These are phyloP conservation scores for Eucalyptus rudis DNA, from an alignment of 345 rosid species.

Conservation along the genomic window DNA sequence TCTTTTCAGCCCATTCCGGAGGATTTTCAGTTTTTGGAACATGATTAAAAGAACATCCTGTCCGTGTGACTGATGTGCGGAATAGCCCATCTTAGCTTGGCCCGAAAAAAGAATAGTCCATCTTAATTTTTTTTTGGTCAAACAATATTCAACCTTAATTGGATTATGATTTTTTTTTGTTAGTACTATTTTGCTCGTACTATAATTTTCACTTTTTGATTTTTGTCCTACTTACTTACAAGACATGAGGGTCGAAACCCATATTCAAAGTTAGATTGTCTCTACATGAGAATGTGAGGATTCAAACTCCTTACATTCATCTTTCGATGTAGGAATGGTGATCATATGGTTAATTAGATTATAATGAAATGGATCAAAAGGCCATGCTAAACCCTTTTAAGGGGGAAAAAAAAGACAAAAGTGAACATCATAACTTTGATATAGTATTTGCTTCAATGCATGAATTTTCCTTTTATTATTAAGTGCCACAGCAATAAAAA, in stretches of 20 bases:
- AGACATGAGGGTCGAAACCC: fast-evolving
- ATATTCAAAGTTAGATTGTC: fast-evolving
- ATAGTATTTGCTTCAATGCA: no score
- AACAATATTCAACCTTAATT: background rate
- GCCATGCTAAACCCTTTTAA: background rate
- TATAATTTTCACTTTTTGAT: no score
- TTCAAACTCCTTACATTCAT: fast-evolving
- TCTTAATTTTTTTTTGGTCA: background rate
- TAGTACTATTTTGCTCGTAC: no score
- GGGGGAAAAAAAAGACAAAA: no score
- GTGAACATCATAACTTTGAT: no score
- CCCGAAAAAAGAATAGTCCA: background rate
- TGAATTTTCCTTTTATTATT: background rate
- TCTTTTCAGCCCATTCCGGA: background rate
- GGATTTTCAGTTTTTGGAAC: background rate
- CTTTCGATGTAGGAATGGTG: no score
- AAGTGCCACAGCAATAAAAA: fast-evolving
- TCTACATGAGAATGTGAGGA: fast-evolving
- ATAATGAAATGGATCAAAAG: background rate
- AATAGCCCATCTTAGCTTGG: background rate
- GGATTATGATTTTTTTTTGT: background rate
- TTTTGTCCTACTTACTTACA: fast-evolving
- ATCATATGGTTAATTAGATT: background rate
- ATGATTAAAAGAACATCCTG: background rate
- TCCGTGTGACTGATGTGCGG: background rate